These are phyloP conservation scores for Kurtzmaniella quercitrusa DNA, from an alignment of 1,139 yeast species.

Conservation along the genomic window DNA sequence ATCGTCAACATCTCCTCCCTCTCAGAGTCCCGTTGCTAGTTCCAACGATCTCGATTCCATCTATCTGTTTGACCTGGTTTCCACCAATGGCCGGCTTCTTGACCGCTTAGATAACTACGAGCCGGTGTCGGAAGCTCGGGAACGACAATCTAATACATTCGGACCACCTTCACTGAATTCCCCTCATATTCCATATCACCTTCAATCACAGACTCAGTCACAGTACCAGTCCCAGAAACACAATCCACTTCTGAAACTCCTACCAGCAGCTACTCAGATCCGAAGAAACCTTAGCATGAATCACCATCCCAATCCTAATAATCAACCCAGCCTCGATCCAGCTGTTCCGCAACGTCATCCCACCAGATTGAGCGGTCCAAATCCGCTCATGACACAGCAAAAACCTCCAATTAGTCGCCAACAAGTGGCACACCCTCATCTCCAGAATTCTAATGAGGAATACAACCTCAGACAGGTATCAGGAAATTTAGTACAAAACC, in stretches of 20 bases:
- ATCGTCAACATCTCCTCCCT: not conserved
- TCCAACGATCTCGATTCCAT: conserved; percentile 27
- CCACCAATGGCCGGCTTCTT: conserved; percentile 40
- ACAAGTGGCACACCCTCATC: not conserved
- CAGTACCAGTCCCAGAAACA: too few species aligned
- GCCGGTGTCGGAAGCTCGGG: not conserved
- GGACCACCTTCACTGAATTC: not conserved
- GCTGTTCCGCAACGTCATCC: not conserved
- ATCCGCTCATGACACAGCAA: too few species aligned
- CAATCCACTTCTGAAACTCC: not conserved
- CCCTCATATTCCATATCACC: too few species aligned
- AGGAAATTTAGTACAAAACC: conserved; percentile 1
- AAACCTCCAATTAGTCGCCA: too few species aligned
- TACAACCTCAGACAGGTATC: conserved; percentile 7
- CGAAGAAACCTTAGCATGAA: not conserved
- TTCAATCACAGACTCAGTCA: too few species aligned
- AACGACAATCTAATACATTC: not conserved
- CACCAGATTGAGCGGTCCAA: too few species aligned
- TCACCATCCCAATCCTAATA: too few species aligned
- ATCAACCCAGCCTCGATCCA: not conserved
- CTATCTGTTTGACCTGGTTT: conserved; percentile 44
- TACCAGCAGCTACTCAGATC: not conserved
- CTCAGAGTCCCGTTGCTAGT: not conserved
- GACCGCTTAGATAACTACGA: conserved; percentile 36
- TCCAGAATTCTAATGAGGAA: conserved; percentile 9